phyloP scores from a whole-genome alignment of 2,329 filamentous ascomycete genomes.

The Pyricularia grisea region DNA sequence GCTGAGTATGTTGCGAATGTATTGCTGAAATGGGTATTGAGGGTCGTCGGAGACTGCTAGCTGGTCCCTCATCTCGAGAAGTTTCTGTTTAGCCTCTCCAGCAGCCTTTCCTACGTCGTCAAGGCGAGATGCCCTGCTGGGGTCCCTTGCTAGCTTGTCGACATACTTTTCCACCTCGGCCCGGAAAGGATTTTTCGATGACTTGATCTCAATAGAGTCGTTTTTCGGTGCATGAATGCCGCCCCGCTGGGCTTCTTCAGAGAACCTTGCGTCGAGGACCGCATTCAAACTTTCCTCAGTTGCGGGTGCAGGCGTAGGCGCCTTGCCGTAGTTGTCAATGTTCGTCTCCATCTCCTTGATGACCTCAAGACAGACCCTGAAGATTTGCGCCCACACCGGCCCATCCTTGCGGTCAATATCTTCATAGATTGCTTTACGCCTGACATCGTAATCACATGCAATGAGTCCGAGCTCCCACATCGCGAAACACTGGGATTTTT shows the following conservation, averaged over 20 bases:
- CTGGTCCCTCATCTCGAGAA: constrained; percentile 46
- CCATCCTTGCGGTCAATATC: constrained; percentile 79
- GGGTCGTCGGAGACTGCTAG: constrained; percentile 32
- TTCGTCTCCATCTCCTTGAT: constrained; percentile 59
- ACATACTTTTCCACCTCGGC: constrained; percentile 36
- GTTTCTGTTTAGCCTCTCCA: constrained; percentile 33
- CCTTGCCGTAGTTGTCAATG: constrained; percentile 52
- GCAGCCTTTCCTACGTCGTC: constrained; percentile 42
- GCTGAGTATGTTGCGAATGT: constrained; percentile 32
- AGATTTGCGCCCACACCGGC: constrained; percentile 73
- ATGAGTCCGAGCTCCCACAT: constrained; percentile 87
- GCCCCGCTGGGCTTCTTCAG: background rate
- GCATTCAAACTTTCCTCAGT: background rate
- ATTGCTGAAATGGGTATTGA: constrained; percentile 15
- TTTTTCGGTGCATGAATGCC: constrained; percentile 25
- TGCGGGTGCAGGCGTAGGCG: constrained; percentile 21
- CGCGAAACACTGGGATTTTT: constrained; percentile 57
- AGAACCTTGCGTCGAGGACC: background rate
- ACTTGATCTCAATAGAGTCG: constrained; percentile 34
- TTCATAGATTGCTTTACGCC: constrained; percentile 72
- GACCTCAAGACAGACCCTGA: constrained; percentile 57
- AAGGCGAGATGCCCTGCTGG: constrained; percentile 38
- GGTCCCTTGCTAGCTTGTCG: constrained; percentile 31
- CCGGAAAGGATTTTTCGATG: constrained; percentile 25
- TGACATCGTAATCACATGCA: constrained; percentile 61